Percentiles rank a stretch among this genome's conserved stretches.
Evolutionary conservation across 2,329 filamentous ascomycete genomes (phyloP).

Genomic region (Fusarium sp.): DNA sequence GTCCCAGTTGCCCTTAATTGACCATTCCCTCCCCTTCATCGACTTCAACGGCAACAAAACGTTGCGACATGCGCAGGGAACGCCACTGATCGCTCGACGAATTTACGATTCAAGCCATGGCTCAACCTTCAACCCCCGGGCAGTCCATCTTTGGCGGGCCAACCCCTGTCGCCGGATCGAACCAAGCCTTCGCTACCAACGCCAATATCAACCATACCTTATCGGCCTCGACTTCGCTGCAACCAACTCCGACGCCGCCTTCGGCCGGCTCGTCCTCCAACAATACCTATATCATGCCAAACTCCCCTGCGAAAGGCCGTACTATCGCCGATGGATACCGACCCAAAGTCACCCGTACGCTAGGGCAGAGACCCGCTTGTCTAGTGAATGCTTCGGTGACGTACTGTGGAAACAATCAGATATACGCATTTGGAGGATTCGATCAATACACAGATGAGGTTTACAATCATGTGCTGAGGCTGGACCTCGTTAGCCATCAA

Average conservation of each 20-base stretch:
- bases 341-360: constrained; percentile 83
- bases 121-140: constrained; percentile 61
- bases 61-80: constrained; percentile 43
- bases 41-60: constrained; percentile 21
- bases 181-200: constrained; percentile 42
- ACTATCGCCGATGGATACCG: constrained; percentile 80
- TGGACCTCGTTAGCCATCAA: constrained; percentile 88
- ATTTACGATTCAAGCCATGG: constrained; percentile 54
- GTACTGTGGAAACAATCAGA: constrained; percentile 97
- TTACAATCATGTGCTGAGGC: constrained; percentile 94
- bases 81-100: constrained; percentile 37
- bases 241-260: constrained; percentile 43
- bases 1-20: background rate
- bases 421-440: constrained; percentile 98
- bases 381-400: constrained; percentile 98
- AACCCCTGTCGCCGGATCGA: constrained; percentile 46
- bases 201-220: constrained; percentile 44
- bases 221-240: constrained; percentile 47
- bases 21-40: background rate
- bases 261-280: constrained; percentile 64
- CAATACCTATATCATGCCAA: constrained; percentile 92
- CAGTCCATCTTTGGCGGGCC: constrained; percentile 64
- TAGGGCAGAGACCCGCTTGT: constrained; percentile 88
- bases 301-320: constrained; percentile 79
- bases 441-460: constrained; percentile 99